A percentile compares a stretch with the other conserved stretches of the same genome.
phyloP scores from a whole-genome alignment of 805 yeast genomes.

The Saturnispora quitensis region DNA sequence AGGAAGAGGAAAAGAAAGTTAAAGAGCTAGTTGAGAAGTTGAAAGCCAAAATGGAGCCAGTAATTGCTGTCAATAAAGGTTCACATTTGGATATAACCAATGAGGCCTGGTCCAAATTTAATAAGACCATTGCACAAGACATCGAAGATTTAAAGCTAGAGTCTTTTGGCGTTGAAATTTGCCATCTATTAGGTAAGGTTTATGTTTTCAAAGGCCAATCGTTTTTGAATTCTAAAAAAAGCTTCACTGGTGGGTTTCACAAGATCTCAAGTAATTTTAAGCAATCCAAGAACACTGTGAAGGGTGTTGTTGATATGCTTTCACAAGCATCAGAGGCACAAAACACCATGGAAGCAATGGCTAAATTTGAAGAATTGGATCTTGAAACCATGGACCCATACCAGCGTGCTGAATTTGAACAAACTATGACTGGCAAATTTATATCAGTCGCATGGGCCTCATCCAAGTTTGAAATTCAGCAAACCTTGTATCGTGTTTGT shows the following conservation, averaged over 20 bases:
- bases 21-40: constrained; percentile 53
- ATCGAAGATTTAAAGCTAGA: constrained; percentile 77
- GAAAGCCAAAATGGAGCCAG: constrained; percentile 28
- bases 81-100: constrained; percentile 31
- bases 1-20: constrained; percentile 36
- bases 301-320: constrained; percentile 63
- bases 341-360: constrained; percentile 62
- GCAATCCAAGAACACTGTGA: constrained; percentile 65
- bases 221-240: constrained; percentile 57
- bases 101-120: constrained; percentile 42
- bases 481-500: constrained; percentile 64
- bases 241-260: constrained; percentile 51
- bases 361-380: constrained; percentile 42
- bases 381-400: constrained; percentile 39
- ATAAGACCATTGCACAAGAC: constrained; percentile 61
- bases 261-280: constrained; percentile 56
- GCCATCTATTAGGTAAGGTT: constrained; percentile 65
- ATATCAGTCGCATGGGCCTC: constrained; percentile 83
- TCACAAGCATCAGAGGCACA: constrained; percentile 74
- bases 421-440: constrained; percentile 68
- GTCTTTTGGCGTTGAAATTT: constrained; percentile 74
- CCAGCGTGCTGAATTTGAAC: constrained; percentile 55
- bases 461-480: constrained; percentile 67
- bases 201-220: constrained; percentile 58
- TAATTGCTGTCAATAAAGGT: constrained; percentile 31